Conservation (phyloP, 139 green algal species). For the Chlorella sp. region DNA sequence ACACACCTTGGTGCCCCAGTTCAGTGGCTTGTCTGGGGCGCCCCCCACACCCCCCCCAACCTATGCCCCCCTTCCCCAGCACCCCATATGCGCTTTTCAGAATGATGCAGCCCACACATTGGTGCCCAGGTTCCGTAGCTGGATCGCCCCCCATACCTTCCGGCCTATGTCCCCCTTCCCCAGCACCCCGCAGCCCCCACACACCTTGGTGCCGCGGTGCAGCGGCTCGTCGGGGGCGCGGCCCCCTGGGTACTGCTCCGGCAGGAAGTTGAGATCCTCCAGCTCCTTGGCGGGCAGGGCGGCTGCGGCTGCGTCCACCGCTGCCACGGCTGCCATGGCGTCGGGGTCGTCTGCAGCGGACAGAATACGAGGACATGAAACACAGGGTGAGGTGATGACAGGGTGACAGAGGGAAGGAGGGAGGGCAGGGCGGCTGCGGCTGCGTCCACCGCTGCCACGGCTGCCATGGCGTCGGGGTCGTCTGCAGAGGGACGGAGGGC, state of each 20-base stretch:
- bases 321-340: conserved; percentile 42
- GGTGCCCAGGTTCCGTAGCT: too few relatives aligned
- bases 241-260: conserved; percentile 15
- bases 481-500: background rate
- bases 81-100: too few relatives aligned
- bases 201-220: conserved; percentile 32
- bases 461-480: conserved; percentile 30
- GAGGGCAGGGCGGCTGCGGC: conserved; percentile 49
- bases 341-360: background rate
- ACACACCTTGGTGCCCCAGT: too few relatives aligned
- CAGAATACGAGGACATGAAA: background rate
- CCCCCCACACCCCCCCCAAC: too few relatives aligned
- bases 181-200: background rate
- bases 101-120: too few relatives aligned
- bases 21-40: too few relatives aligned
- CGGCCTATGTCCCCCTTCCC: background rate
- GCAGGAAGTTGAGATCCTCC: conserved; percentile 30
- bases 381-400: too few relatives aligned
- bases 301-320: conserved; percentile 43
- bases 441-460: conserved; percentile 46
- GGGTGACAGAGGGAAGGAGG: too few relatives aligned
- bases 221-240: conserved; percentile 46
- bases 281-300: conserved; percentile 48
- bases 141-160: too few relatives aligned
- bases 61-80: background rate